Evolutionary conservation across 306 rosid species (phyloP), one percentile per base, ranked within the genome.

Genomic region (Vigna hirtella): DNA sequence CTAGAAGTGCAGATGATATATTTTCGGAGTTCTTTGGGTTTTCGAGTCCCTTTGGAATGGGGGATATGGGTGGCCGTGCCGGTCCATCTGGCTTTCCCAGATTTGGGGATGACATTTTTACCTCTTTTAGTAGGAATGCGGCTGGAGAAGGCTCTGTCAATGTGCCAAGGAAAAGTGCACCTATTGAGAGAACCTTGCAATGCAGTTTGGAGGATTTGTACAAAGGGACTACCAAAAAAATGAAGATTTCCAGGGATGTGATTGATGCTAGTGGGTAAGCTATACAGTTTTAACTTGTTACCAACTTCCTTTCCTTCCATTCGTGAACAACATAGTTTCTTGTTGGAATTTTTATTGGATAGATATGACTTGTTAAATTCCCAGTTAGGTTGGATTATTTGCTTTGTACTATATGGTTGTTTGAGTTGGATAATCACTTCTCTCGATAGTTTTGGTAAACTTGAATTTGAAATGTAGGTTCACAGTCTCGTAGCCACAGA

Each of bases 181-280:
- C 97, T 0, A 89, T 94, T 7, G 93, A 89, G 86, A 86, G 85
- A 79, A 81, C 84, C 45, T 42, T 94, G 77, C 89, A 83, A 5
- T 94, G 97, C 82, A 91, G 86, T 87, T 85, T 94, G 85, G 97
- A 92, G 82, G 97, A 94, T 83, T 85, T 94, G 84, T 91, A 88
- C 62, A 89, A 88, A 82, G 98, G 98, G 24, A 90, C 97, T 67
- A 91, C 90, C n/a, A 94, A 90, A 75, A 94, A 92, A 86, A 89
- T 94, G 97, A 94, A 94, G 89, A 91, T 94, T 77, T 89, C 97
- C n/a, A 87, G 95, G 87, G 95, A 92, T 76, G 98, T 90, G 72
- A 38, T 77, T 4, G 97, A 92, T 88, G 66, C 90, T 72, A 88
- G 64, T 58, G 97, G 98, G 98, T 94, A 71, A 90, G 96, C 52